Base-by-base conservation (phyloP, 805 yeast genomes). In the Wickerhamiella brachini region DNA sequence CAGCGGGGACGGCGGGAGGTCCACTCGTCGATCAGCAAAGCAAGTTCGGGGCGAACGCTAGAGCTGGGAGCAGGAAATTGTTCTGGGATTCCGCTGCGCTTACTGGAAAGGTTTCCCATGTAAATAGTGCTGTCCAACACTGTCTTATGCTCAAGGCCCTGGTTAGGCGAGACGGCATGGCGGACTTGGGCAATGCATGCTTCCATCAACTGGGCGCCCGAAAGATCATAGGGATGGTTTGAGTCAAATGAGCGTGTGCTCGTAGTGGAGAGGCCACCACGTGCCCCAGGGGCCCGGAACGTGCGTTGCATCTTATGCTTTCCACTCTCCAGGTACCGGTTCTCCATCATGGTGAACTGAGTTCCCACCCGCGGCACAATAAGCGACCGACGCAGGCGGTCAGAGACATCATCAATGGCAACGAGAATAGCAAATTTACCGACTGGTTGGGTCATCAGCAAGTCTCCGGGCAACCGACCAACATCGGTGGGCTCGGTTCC, bases 21-120 rank as follows among this genome's bases (percentile, higher is more conserved):
- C 62, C 62, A 58, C n/a, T 46, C 26, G 23, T 49, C 52, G 15
- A 54, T n/a, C 2, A 39, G 21, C 31, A 2, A 7, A 5, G 17
- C 13, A n/a, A 46, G 26, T 5, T 39, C 34, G 20, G 49, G 49
- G 31, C 45, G 47, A 10, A 50, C 34, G 18, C 2, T 15, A 18
- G 12, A 10, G 8, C 31, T 45, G 2, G n/a, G 9, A 17, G 48
- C 39, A 7, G 51, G n/a, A 9, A 31, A 21, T 39, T 47, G 50
- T 17, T 18, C 31, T 3, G 21, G n/a, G 24, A 47, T 47, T 2
- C 50, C 50, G 43, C 50, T 37, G 10, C 50, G 44, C 45, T 47
- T 47, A n/a, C 21, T n/a, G 5, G 45, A 42, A 4, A 22, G 20
- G 13, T 31, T 23, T 7, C 50, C 37, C 24, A 39, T 21, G 17